Conservation (phyloP, 208 protist genomes). For the Leishmania aethiopica region DNA sequence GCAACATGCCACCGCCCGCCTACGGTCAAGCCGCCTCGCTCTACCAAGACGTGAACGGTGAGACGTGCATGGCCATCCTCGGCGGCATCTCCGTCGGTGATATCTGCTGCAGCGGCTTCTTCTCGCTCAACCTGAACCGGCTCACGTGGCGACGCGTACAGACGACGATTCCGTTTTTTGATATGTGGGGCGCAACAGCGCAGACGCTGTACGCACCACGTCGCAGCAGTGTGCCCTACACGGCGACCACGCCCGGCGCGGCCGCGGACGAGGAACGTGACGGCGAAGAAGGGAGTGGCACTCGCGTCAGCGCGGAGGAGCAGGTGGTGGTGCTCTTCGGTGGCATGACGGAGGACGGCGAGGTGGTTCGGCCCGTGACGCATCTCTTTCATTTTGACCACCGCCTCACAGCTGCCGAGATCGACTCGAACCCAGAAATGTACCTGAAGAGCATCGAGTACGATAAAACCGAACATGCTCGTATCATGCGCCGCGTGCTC, state of each 20-base stretch:
- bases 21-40: slow-evolving; percentile 60
- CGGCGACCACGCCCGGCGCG: too few relatives aligned
- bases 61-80: slow-evolving; percentile 46
- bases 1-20: slow-evolving; percentile 43
- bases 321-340: slow-evolving; percentile 78
- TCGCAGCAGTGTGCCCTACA: not conserved
- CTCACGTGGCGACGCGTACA: slow-evolving; percentile 37
- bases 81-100: slow-evolving; percentile 44
- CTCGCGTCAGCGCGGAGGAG: slow-evolving; percentile 23
- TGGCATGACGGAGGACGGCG: slow-evolving; percentile 43
- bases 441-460: slow-evolving; percentile 35
- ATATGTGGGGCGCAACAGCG: slow-evolving; percentile 56
- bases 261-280: not conserved
- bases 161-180: slow-evolving; percentile 19
- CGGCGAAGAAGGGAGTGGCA: not conserved
- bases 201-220: slow-evolving; percentile 45
- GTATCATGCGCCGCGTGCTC: slow-evolving; percentile 10
- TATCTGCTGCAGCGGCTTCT: slow-evolving; percentile 23
- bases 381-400: slow-evolving; percentile 48
- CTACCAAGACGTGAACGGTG: slow-evolving; percentile 18
- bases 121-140: slow-evolving; percentile 42
- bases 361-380: slow-evolving; percentile 36
- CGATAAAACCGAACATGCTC: slow-evolving; percentile 2
- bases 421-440: slow-evolving; percentile 12
- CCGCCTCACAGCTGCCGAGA: slow-evolving; percentile 29